These are phyloP conservation scores for Linnemannia zychae DNA, from an alignment of 192 early-diverging fungal species.

Conservation along the genomic window DNA sequence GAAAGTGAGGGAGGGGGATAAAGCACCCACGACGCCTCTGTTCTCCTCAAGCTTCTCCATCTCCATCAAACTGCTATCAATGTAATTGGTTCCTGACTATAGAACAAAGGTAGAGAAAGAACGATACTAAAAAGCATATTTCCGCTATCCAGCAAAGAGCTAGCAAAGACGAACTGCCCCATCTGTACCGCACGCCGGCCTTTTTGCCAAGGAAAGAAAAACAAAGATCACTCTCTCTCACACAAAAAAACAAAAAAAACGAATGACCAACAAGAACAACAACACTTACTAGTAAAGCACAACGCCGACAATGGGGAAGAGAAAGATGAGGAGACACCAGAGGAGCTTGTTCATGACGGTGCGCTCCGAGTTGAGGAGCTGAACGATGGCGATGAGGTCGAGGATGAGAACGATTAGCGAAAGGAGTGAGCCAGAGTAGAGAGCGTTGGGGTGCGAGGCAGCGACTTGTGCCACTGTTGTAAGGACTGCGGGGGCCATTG, in stretches of 20 bases:
- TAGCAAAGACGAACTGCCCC: too few species aligned
- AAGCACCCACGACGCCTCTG: too few species aligned
- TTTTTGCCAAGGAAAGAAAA: too few species aligned
- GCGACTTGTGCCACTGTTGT: not conserved
- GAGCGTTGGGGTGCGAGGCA: conserved; percentile 16
- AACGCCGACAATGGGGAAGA: conserved; percentile 71
- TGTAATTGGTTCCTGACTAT: too few species aligned
- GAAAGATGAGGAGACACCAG: conserved; percentile 70
- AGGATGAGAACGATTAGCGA: conserved; percentile 61
- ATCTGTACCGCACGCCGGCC: too few species aligned
- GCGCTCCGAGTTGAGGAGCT: conserved; percentile 67
- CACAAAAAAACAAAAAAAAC: not conserved
- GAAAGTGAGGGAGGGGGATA: not conserved
- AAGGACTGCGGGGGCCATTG: conserved; percentile 19
- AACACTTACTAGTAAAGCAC: conserved; percentile 71
- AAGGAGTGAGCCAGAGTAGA: conserved; percentile 41
- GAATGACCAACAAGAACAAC: not conserved
- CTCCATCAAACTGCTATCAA: too few species aligned
- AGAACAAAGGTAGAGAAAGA: too few species aligned
- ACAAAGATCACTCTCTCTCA: too few species aligned
- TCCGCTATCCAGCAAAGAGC: too few species aligned
- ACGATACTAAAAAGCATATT: too few species aligned
- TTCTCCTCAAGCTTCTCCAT: too few species aligned
- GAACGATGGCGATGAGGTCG: conserved; percentile 70
- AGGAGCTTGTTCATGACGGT: conserved; percentile 60